phyloP scores from a whole-genome alignment of 2,329 filamentous ascomycete genomes.

The Diaporthe nobilis region DNA sequence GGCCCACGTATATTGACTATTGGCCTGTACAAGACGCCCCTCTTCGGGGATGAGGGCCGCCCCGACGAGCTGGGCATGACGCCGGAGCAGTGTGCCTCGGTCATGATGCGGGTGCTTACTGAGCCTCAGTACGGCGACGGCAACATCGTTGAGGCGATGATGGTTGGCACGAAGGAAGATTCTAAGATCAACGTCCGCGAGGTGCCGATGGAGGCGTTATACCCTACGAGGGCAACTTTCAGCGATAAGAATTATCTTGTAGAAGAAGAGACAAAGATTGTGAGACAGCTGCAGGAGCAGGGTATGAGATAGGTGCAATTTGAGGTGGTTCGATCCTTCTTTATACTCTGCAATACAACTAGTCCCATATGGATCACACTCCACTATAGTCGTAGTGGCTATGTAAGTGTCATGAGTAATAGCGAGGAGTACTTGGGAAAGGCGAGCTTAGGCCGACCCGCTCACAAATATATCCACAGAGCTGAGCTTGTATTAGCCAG shows the following conservation, averaged over 20 bases:
- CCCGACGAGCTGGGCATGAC: conserved; percentile 39
- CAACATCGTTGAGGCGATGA: conserved; percentile 44
- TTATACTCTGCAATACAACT: neutral
- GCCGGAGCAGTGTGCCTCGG: conserved; percentile 21
- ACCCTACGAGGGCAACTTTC: conserved; percentile 13
- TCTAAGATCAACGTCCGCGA: conserved; percentile 38
- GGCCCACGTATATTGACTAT: neutral
- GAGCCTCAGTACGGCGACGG: conserved; percentile 44
- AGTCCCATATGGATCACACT: too few relatives aligned
- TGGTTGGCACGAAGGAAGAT: conserved; percentile 38
- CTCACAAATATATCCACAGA: neutral
- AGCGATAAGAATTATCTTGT: conserved; percentile 18
- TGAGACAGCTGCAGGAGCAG: neutral
- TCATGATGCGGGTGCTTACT: conserved; percentile 40
- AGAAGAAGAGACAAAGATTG: conserved; percentile 26
- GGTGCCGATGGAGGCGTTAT: conserved; percentile 38
- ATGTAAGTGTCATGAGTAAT: neutral
- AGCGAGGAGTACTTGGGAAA: neutral
- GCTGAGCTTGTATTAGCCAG: neutral
- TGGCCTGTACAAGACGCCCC: conserved; percentile 28
- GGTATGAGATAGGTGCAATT: neutral
- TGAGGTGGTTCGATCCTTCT: neutral
- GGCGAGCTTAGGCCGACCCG: neutral
- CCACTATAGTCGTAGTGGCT: neutral
- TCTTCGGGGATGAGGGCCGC: conserved; percentile 36